Evolutionary conservation across 2,329 filamentous ascomycete genomes (phyloP).

Genomic region (Penicillium griseofulvum): DNA sequence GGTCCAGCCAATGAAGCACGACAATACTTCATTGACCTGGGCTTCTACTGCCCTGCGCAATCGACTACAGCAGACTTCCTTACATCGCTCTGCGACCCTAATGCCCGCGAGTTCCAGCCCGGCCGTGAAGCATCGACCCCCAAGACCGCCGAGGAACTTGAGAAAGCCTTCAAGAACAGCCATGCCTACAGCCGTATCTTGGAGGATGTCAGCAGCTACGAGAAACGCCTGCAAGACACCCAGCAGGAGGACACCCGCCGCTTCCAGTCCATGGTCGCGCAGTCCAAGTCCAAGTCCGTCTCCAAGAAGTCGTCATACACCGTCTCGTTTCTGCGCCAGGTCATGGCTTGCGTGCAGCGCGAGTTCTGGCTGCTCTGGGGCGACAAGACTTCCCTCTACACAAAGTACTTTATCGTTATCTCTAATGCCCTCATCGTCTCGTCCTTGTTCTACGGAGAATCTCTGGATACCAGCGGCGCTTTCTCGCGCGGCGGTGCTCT

Average conservation of each 20-base stretch:
- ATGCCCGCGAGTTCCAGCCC: constrained; percentile 65
- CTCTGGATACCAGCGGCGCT: constrained; percentile 58
- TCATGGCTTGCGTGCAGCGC: constrained; percentile 59
- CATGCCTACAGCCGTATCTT: constrained; percentile 60
- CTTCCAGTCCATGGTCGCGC: constrained; percentile 64
- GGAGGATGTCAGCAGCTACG: constrained; percentile 61
- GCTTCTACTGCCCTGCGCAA: constrained; percentile 58
- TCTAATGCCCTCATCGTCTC: constrained; percentile 73
- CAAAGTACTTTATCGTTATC: constrained; percentile 76
- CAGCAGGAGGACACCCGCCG: constrained; percentile 60
- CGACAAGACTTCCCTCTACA: constrained; percentile 71
- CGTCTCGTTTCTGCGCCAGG: constrained; percentile 69
- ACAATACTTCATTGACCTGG: constrained; percentile 65
- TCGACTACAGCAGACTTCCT: constrained; percentile 74
- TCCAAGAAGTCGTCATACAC: constrained; percentile 72
- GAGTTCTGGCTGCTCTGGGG: constrained; percentile 78
- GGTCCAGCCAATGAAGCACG: constrained; percentile 61
- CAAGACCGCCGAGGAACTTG: constrained; percentile 67
- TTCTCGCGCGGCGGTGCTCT: constrained; percentile 62
- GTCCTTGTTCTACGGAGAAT: constrained; percentile 71
- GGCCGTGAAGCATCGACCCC: constrained; percentile 67
- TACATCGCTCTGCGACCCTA: constrained; percentile 71
- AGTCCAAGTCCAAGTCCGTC: constrained; percentile 64
- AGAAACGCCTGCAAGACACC: constrained; percentile 56
- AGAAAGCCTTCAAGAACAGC: constrained; percentile 64